phyloP scores from a whole-genome alignment of 495 filamentous ascomycete genomes.

The Hyaloscypha variabilis region DNA sequence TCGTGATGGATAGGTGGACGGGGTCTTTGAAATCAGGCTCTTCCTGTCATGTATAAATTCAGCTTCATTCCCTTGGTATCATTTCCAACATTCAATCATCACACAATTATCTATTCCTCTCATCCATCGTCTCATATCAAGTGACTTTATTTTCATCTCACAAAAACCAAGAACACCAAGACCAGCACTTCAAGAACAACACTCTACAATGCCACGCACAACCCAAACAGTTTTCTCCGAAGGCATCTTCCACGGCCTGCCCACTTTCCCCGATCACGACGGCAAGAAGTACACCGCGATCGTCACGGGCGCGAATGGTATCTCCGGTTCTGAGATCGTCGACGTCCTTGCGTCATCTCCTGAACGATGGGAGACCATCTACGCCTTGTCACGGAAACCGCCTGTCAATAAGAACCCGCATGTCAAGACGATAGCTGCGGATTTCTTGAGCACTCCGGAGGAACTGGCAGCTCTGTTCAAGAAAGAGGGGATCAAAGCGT shows the following conservation, averaged over 20 bases:
- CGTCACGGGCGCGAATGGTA: conserved; percentile 56
- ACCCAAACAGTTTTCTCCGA: conserved; percentile 33
- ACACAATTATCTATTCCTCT: background rate
- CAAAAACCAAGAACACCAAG: background rate
- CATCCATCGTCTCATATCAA: background rate
- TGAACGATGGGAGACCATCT: conserved; percentile 54
- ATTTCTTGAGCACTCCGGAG: conserved; percentile 47
- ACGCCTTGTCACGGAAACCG: conserved; percentile 47
- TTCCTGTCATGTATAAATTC: background rate
- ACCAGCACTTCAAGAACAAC: background rate
- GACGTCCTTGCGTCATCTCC: conserved; percentile 45
- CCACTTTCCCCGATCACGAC: conserved; percentile 40
- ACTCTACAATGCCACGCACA: background rate
- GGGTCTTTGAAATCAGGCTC: background rate
- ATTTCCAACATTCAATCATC: background rate
- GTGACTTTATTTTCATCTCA: background rate
- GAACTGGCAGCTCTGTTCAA: conserved; percentile 40
- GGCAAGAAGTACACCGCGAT: conserved; percentile 47
- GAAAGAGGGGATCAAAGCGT: conserved; percentile 28
- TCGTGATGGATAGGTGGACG: background rate
- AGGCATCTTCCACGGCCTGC: conserved; percentile 51
- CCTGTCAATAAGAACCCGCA: conserved; percentile 37
- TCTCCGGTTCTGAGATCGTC: conserved; percentile 52
- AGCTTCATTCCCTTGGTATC: background rate
- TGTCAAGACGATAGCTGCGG: conserved; percentile 49